Base-by-base conservation (phyloP, 1,284 basidiomycete genomes). In the Ustilago hordei region DNA sequence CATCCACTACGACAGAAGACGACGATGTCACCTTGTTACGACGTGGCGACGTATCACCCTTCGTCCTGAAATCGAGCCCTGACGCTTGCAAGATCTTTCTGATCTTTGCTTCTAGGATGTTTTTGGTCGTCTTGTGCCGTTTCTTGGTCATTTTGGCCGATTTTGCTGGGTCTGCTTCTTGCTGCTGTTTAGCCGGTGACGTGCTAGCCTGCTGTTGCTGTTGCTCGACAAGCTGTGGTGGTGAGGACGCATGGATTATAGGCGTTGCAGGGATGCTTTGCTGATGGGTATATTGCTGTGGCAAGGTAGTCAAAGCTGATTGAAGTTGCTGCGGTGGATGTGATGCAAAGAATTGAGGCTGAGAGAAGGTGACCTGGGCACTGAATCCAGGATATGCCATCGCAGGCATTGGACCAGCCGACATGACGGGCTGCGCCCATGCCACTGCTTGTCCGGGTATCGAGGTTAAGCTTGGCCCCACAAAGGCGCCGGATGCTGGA, bases 311-410 rank as follows among this genome's bases (percentile, higher is more conserved):
- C 8, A 52, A 31, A 8, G 32, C 36, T 31, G 64, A 43, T 6
- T 52, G 65, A 8, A 73, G 43, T 23, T 55, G 43, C 23, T 55
- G 43, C 17, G 60, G 62, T 4, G 66, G 62, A n/a, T 61, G 64
- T 8, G 67, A 55, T 8, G 72, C 48, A 12, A 66, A 75, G 50
- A 75, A 70, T 38, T 75, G 72, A 36, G 72, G 67, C 36, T 69
- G 72, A 17, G 72, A 60, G 47, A 75, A 75, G 31, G 64, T 70
- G 54, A 75, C 64, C 4, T 67, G 62, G n/a, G 72, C 56, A 19
- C 60, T 67, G 57, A 75, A 75, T n/a, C 67, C 67, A 2, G 72
- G 72, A 35, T 75, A 75, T 6, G 67, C 60, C 8, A 75, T 41
- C 1, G 60, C 43, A 0, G 67, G 53, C 45, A 69, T 55, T 1